A percentile compares a stretch with the other conserved stretches of the same genome.
phyloP scores from a whole-genome alignment of 805 yeast species.

The Yarrowia keelungensis region DNA sequence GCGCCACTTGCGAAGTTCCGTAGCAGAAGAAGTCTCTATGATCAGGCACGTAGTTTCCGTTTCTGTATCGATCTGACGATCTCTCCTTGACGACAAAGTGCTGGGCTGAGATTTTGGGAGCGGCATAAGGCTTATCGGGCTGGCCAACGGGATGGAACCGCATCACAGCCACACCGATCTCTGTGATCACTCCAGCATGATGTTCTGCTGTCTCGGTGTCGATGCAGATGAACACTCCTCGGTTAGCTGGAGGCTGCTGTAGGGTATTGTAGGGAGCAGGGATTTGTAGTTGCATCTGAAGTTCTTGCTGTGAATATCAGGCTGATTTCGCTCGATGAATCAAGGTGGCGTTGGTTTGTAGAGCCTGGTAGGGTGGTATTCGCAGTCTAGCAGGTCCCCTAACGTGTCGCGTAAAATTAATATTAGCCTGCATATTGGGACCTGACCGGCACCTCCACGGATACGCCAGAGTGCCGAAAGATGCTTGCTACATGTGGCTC shows the following conservation, averaged over 20 bases:
- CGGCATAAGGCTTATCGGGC: constrained; percentile 21
- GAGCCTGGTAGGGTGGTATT: too few species aligned
- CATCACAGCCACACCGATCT: constrained; percentile 40
- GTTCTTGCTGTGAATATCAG: too few species aligned
- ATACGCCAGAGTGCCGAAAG: background rate
- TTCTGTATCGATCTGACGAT: constrained; percentile 46
- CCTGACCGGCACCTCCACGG: background rate
- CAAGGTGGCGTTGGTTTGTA: background rate
- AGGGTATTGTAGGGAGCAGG: constrained; percentile 13
- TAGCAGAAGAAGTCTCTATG: constrained; percentile 59
- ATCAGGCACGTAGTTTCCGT: constrained; percentile 64
- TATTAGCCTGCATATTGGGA: constrained; percentile 16
- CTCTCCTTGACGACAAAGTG: constrained; percentile 36
- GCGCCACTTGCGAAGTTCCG: constrained; percentile 58
- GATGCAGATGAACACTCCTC: constrained; percentile 37
- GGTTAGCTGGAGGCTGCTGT: constrained; percentile 17
- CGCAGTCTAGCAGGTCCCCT: background rate
- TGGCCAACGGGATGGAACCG: constrained; percentile 43
- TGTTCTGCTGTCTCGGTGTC: constrained; percentile 39
- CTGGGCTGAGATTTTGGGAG: constrained; percentile 34
- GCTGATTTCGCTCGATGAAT: too few species aligned
- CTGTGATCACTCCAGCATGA: constrained; percentile 37
- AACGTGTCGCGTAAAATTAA: constrained; percentile 22
- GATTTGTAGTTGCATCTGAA: constrained; percentile 1
- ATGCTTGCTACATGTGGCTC: constrained; percentile 15